Evolutionary conservation across 2,329 filamentous ascomycete species (phyloP).

Genomic region (Penicillium nordicum): DNA sequence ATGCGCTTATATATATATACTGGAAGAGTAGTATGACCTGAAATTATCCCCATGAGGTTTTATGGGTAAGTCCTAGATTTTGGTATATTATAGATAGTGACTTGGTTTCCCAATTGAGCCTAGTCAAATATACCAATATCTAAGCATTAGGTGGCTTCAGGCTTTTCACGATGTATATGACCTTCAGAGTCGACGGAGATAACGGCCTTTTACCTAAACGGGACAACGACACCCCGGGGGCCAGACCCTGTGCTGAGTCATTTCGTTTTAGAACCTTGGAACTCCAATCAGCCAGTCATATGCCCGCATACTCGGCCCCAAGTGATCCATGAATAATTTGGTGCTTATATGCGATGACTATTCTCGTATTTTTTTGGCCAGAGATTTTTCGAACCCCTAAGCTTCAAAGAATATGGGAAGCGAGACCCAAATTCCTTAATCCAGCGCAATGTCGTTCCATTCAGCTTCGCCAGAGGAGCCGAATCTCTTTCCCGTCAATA

Average conservation of each 20-base stretch:
- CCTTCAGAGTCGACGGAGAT: not conserved
- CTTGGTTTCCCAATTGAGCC: no score
- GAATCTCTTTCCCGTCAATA: conserved; percentile 11
- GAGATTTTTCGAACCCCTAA: not conserved
- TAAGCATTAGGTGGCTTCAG: not conserved
- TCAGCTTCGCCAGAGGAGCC: conserved; percentile 21
- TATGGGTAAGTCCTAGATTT: no score
- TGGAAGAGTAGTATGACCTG: no score
- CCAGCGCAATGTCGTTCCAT: conserved; percentile 17
- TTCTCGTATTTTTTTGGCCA: not conserved
- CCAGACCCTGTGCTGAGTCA: not conserved
- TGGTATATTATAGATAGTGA: no score
- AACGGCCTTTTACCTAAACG: not conserved
- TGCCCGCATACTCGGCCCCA: not conserved
- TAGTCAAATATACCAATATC: not conserved
- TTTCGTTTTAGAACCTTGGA: not conserved
- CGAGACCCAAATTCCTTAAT: not conserved
- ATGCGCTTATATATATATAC: no score
- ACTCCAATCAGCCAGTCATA: not conserved
- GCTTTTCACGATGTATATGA: not conserved
- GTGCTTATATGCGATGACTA: not conserved
- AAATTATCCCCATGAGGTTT: no score
- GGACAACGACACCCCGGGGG: not conserved
- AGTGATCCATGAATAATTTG: not conserved
- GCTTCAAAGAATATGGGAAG: conserved; percentile 5